Evolutionary conservation across 352 stramenopile genomes (phyloP).

Genomic region (Pythium aquatile): DNA sequence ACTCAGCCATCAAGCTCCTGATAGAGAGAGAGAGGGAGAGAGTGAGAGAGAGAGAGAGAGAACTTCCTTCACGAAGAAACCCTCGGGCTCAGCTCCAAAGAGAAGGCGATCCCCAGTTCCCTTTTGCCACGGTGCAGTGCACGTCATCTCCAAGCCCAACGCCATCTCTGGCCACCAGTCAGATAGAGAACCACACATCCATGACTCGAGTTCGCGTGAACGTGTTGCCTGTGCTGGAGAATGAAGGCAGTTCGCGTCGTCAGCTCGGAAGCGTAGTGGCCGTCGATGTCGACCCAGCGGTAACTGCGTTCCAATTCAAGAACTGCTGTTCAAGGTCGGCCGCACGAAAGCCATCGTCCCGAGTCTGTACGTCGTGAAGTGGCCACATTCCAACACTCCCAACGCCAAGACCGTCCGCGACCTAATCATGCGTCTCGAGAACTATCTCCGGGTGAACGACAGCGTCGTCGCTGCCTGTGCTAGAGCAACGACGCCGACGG

Average conservation of each 20-base stretch:
- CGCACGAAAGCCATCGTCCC: background rate
- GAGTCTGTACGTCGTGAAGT: background rate
- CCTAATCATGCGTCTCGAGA: background rate
- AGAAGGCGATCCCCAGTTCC: no score
- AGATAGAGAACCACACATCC: no score
- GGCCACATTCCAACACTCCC: no score
- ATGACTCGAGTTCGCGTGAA: background rate
- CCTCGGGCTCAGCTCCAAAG: no score
- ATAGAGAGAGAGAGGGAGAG: no score
- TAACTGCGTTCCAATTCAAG: background rate
- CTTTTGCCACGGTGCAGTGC: no score
- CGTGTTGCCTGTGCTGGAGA: background rate
- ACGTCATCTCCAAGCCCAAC: no score
- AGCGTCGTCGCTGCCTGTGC: background rate
- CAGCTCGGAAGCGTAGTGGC: background rate
- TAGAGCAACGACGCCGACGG: background rate
- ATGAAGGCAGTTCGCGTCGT: background rate
- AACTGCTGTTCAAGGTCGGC: background rate
- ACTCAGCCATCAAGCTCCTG: no score
- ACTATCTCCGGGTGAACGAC: background rate
- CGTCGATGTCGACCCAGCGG: background rate
- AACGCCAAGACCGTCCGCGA: background rate
- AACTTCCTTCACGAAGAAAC: no score
- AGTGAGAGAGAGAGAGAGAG: no score
- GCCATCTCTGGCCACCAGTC: no score